These are phyloP conservation scores for Capsicum rhomboideum DNA, from an alignment of 257 asterid genomes.

Conservation along the genomic window DNA sequence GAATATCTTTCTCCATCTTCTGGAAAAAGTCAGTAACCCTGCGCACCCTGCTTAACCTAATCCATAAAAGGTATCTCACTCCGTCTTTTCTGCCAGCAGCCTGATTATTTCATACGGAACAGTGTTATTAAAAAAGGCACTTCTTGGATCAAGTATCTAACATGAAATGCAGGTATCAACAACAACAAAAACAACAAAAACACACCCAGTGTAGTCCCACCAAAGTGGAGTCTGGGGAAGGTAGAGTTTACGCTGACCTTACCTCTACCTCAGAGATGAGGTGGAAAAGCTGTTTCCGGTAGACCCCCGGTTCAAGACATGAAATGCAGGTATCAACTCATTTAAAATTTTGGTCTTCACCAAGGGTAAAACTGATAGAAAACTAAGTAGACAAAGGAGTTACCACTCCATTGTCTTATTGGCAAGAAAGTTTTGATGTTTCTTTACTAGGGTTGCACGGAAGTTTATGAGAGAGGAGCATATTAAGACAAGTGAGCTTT, in stretches of 20 bases:
- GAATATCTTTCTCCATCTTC: conserved; percentile 77
- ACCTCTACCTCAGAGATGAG: too few species aligned
- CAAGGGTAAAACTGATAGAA: neutral
- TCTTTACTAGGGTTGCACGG: too few species aligned
- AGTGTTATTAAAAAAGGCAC: neutral
- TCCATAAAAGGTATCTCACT: conserved; percentile 79
- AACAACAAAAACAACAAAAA: too few species aligned
- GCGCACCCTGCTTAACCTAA: conserved; percentile 74
- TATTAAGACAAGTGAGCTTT: neutral
- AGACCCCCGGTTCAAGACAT: too few species aligned
- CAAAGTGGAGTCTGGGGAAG: too few species aligned
- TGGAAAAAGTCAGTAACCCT: conserved; percentile 48
- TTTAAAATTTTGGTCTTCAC: neutral
- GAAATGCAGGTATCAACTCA: neutral
- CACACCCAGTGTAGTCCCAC: too few species aligned
- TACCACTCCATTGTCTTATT: too few species aligned
- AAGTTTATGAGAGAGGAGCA: neutral
- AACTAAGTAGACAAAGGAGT: neutral
- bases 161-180: neutral
- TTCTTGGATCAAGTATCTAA: neutral
- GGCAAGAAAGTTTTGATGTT: too few species aligned
- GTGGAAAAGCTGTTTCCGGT: too few species aligned
- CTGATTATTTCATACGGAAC: conserved; percentile 18
- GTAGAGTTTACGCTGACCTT: too few species aligned
- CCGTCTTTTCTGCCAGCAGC: conserved; percentile 59